Conservation (phyloP, 306 rosid genomes). For the Senna tora region DNA sequence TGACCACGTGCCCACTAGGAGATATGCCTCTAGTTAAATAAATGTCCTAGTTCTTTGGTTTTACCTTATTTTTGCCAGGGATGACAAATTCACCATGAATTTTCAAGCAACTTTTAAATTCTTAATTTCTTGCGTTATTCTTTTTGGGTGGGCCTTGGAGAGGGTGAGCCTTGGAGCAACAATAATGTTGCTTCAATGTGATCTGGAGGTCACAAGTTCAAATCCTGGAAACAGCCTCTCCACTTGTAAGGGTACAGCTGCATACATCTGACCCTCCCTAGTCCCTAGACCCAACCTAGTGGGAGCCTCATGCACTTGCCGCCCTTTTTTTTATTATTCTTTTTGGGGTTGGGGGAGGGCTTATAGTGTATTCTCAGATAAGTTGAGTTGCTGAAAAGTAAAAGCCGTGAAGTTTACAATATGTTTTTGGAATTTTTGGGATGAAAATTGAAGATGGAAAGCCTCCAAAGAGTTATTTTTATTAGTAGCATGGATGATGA, state of each 20-base stretch:
- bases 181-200: too few relatives aligned
- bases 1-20: constrained; percentile 14
- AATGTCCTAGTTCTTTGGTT: constrained; percentile 3
- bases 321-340: too few relatives aligned
- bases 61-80: neutral
- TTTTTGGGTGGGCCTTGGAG: too few relatives aligned
- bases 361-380: neutral
- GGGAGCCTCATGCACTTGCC: too few relatives aligned
- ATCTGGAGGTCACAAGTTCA: too few relatives aligned
- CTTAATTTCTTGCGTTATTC: neutral
- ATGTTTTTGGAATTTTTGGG: neutral
- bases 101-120: neutral
- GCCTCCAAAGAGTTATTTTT: constrained; percentile 1
- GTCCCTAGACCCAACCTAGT: too few relatives aligned
- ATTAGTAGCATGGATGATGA: constrained; percentile 18
- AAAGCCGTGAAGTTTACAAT: neutral
- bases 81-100: neutral
- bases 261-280: too few relatives aligned
- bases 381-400: neutral
- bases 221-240: too few relatives aligned
- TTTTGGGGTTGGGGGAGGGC: neutral
- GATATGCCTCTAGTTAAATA: constrained; percentile 13
- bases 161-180: too few relatives aligned
- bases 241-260: too few relatives aligned
- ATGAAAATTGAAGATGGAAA: neutral